These are phyloP conservation scores for Gliomastix tumulicola DNA, from an alignment of 2,329 filamentous ascomycete species.

Conservation along the genomic window DNA sequence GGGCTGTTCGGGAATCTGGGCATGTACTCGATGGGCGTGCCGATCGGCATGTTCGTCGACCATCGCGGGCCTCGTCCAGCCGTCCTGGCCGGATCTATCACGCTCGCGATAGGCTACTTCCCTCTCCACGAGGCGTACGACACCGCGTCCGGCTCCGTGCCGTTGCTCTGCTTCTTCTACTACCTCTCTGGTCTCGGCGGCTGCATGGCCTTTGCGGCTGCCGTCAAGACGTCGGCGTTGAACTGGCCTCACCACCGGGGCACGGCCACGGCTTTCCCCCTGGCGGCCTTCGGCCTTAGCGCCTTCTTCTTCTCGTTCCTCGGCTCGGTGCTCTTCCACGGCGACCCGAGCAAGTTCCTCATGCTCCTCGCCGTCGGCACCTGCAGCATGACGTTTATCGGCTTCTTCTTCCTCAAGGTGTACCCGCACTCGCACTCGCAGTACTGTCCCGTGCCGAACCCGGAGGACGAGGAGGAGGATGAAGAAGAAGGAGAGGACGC, in stretches of 20 bases:
- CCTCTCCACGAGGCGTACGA: slow-evolving; percentile 76
- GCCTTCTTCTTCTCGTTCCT: slow-evolving; percentile 92
- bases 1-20: slow-evolving; percentile 81
- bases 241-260: slow-evolving; percentile 91
- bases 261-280: slow-evolving; percentile 87
- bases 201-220: slow-evolving; percentile 82
- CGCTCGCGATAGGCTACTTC: slow-evolving; percentile 76
- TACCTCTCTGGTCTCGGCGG: slow-evolving; percentile 84
- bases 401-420: slow-evolving; percentile 81
- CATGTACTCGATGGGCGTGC: slow-evolving; percentile 89
- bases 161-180: slow-evolving; percentile 70
- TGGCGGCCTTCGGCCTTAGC: slow-evolving; percentile 89
- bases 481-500: slow-evolving; percentile 3
- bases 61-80: slow-evolving; percentile 71
- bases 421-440: slow-evolving; percentile 43
- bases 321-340: slow-evolving; percentile 71
- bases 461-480: not conserved
- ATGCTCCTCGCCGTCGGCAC: slow-evolving; percentile 76
- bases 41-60: slow-evolving; percentile 83
- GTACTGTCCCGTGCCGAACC: slow-evolving; percentile 46
- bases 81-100: slow-evolving; percentile 65
- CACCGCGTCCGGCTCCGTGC: slow-evolving; percentile 51
- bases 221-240: slow-evolving; percentile 79
- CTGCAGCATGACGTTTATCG: slow-evolving; percentile 63
- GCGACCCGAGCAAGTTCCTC: slow-evolving; percentile 75